Base-by-base conservation (phyloP, 2,329 filamentous ascomycete genomes). In the Phyllosticta paracitricarpa region DNA sequence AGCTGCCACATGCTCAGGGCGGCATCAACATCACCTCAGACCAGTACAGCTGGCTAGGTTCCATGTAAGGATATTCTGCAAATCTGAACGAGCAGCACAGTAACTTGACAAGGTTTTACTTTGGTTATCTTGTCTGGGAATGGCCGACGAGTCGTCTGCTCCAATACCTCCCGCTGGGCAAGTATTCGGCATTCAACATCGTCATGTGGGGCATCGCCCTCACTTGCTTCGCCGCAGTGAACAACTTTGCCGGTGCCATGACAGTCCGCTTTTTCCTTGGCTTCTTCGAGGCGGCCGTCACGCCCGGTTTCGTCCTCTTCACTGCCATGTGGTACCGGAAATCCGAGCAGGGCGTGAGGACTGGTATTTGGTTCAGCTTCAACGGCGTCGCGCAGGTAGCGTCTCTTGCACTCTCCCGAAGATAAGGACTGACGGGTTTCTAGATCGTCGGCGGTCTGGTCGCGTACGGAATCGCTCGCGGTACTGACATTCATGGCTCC, bases 241-340 rank as follows among this genome's bases (percentile, higher is more conserved):
- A 78, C 33, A 82, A 82, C 68, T 89, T 84, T 66, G 74, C 77
- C 0, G 82, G 85, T 1, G 82, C 84, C 0, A 79, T 88, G 24
- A 84, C 83, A 0, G 80, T 89, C 35, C 81, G 87, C 0, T 85
- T 89, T 69, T 83, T 89, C 66, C 78, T 89, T 0, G 87, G 87
- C 28, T 77, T 87, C 0, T 87, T 87, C 61, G 87, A 90, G 69
- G 78, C 84, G 0, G 84, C 85, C 0, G 84, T 89, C 1, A 87
- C 84, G 0, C 87, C 87, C 0, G 85, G 85, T 0, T 89, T 89
- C 66, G 82, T 84, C 0, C 76, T 89, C 1, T 79, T 89, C 65
- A 89, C 86, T 1, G 82, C 78, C 3, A 84, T 88, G 73, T 89
- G 86, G 86, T 90, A 89, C 66, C 89, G 87, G 0, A 85, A 85